phyloP scores from a whole-genome alignment of 2,329 filamentous ascomycete genomes.

The Penicillium sp. region DNA sequence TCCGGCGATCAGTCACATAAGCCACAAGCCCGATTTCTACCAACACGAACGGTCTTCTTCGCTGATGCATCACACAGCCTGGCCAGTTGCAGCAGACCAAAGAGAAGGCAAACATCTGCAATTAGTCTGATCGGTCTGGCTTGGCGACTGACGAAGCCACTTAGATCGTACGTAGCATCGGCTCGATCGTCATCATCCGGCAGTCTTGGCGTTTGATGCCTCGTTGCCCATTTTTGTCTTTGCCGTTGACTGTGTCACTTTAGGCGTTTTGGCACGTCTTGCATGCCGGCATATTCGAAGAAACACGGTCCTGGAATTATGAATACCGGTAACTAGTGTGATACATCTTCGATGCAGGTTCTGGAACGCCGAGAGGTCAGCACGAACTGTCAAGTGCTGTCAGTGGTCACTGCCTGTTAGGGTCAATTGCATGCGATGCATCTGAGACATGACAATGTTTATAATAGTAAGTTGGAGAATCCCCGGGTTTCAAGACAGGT shows the following conservation, averaged over 20 bases:
- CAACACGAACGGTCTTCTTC: background rate
- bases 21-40: no score
- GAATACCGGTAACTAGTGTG: no score
- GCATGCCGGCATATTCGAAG: background rate
- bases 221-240: background rate
- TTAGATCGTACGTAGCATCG: slow-evolving; percentile 1
- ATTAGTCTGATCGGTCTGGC: background rate
- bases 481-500: no score
- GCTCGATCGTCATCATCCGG: background rate
- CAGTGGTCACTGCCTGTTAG: slow-evolving; percentile 4
- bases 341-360: background rate
- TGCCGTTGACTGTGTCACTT: background rate
- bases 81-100: background rate
- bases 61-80: background rate
- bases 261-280: background rate
- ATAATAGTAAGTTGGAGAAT: no score
- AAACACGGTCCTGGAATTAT: background rate
- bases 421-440: slow-evolving; percentile 13
- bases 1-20: background rate
- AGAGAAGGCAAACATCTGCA: background rate
- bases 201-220: background rate
- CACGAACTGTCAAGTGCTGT: background rate
- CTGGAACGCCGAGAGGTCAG: background rate
- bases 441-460: background rate
- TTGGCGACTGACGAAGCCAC: background rate